phyloP scores from a whole-genome alignment of 805 yeast species.

The Saccharomycopsis fodiens region DNA sequence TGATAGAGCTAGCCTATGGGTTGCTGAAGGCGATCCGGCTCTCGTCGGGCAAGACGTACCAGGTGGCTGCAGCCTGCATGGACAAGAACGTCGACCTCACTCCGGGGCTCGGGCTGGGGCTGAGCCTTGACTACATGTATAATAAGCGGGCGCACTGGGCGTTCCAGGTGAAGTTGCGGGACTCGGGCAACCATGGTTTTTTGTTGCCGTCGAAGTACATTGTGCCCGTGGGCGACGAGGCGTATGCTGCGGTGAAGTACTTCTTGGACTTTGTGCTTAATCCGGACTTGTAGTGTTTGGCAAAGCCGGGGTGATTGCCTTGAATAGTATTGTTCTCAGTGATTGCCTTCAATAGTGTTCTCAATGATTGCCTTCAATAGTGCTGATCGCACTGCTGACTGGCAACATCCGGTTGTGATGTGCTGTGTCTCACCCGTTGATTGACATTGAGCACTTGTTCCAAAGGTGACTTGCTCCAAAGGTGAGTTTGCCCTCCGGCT shows the following conservation, averaged over 20 bases:
- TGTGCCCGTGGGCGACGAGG: constrained; percentile 69
- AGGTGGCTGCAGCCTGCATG: constrained; percentile 70
- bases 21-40: constrained; percentile 64
- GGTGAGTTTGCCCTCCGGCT: too few relatives aligned
- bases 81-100: constrained; percentile 68
- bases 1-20: constrained; percentile 76
- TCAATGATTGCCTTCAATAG: too few relatives aligned
- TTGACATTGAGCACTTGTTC: too few relatives aligned
- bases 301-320: too few relatives aligned
- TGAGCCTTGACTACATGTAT: constrained; percentile 78
- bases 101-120: constrained; percentile 74
- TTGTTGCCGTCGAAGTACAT: constrained; percentile 65
- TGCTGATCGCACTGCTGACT: too few relatives aligned
- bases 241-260: constrained; percentile 58
- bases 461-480: too few relatives aligned
- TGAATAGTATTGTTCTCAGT: too few relatives aligned
- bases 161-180: constrained; percentile 73
- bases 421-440: too few relatives aligned
- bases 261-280: constrained; percentile 49
- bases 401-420: too few relatives aligned
- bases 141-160: constrained; percentile 75
- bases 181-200: constrained; percentile 78
- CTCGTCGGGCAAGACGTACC: constrained; percentile 54
- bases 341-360: too few relatives aligned
- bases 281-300: constrained; percentile 32